A percentile compares a stretch with the other conserved stretches of the same genome.
Conservation (phyloP, 176 grass and related monocot genomes). For the Oryza australiensis region DNA sequence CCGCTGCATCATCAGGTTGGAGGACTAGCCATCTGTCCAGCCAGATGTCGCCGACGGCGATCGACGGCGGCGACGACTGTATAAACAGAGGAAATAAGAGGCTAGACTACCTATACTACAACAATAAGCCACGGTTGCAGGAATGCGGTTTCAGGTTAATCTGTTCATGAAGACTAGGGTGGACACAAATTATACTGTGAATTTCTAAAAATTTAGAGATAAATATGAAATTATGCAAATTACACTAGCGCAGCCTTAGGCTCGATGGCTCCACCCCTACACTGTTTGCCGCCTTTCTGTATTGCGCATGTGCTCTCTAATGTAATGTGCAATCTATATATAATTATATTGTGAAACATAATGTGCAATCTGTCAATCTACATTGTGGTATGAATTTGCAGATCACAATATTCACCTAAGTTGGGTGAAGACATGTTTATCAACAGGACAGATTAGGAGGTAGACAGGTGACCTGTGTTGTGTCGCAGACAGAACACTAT, state of each 20-base stretch:
- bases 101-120: too few species aligned
- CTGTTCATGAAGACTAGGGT: not conserved
- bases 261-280: too few species aligned
- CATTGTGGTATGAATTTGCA: not conserved
- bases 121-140: too few species aligned
- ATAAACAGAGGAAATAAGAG: too few species aligned
- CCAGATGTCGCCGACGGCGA: not conserved
- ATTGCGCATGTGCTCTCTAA: not conserved
- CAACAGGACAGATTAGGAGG: not conserved
- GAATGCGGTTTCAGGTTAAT: too few species aligned
- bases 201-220: not conserved
- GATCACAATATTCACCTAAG: not conserved
- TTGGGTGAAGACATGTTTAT: not conserved
- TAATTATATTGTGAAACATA: not conserved
- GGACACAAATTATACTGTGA: too few species aligned
- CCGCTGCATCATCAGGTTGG: conserved; percentile 84
- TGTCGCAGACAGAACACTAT: not conserved
- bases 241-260: too few species aligned
- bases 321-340: not conserved
- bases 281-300: too few species aligned
- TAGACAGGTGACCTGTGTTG: not conserved
- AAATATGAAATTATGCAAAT: not conserved
- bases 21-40: conserved; percentile 11
- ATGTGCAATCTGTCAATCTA: not conserved
- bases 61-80: too few species aligned